Conservation (phyloP, 441 rosid genomes). For the Corymbia calophylla region DNA sequence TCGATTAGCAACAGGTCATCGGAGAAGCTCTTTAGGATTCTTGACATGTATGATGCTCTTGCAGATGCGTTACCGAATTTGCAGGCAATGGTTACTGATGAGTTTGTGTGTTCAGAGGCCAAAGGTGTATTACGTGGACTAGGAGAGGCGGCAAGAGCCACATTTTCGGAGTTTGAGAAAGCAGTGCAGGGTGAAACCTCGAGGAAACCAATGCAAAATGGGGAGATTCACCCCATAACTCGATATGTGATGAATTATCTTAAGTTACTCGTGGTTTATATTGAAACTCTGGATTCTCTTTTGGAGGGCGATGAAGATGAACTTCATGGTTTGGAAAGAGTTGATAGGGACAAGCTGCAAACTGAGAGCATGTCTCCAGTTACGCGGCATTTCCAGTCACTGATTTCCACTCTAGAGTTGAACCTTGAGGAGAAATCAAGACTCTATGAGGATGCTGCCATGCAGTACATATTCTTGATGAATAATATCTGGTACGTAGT, state of each 20-base stretch:
- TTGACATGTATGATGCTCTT: constrained; percentile 90
- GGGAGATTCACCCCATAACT: constrained; percentile 94
- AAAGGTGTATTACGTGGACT: constrained; percentile 55
- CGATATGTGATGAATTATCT: constrained; percentile 95
- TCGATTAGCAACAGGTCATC: constrained; percentile 71
- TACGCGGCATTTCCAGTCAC: constrained; percentile 42
- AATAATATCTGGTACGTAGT: constrained; percentile 83
- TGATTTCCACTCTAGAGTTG: constrained; percentile 57
- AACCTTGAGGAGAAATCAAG: constrained; percentile 88
- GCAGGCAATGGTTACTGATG: constrained; percentile 53
- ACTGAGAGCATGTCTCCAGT: constrained; percentile 44
- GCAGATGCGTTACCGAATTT: constrained; percentile 44
- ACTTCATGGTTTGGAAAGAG: constrained; percentile 15
- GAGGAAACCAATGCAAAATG: constrained; percentile 66
- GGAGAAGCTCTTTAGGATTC: constrained; percentile 85
- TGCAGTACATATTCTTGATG: constrained; percentile 77
- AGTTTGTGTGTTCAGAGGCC: constrained; percentile 49
- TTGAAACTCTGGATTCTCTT: constrained; percentile 51
- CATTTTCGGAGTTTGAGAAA: constrained; percentile 91
- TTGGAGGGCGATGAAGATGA: constrained; percentile 47
- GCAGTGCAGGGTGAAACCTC: constrained; percentile 74
- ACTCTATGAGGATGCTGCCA: constrained; percentile 65
- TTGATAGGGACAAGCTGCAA: constrained; percentile 10
- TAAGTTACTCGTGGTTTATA: constrained; percentile 80
- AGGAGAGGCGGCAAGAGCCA: constrained; percentile 75